phyloP scores from a whole-genome alignment of 768 basidiomycete species.

The Naematelia aurantialba region DNA sequence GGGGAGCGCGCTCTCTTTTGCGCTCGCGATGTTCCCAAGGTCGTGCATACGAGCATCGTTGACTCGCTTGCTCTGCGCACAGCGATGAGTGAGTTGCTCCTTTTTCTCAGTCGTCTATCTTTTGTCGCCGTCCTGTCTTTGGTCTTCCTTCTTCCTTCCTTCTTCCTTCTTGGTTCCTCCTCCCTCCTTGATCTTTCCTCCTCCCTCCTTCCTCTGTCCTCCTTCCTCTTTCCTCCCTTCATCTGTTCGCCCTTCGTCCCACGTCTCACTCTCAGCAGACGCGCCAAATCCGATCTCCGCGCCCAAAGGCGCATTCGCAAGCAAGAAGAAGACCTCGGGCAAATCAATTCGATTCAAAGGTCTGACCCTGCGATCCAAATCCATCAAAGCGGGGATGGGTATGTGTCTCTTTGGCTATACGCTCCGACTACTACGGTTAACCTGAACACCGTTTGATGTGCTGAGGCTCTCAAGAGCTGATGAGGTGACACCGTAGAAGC shows the following conservation, averaged over 20 bases:
- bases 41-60: constrained; percentile 17
- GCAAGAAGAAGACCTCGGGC: constrained; percentile 6
- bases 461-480: too few relatives aligned
- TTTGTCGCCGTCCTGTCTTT: too few relatives aligned
- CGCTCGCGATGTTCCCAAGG: constrained; percentile 17
- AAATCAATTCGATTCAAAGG: constrained; percentile 22
- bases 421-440: too few relatives aligned
- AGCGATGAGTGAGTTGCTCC: constrained; percentile 11
- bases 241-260: too few relatives aligned
- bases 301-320: constrained; percentile 12
- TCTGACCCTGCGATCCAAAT: constrained; percentile 15
- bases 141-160: too few relatives aligned
- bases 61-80: constrained; percentile 17
- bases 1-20: constrained; percentile 12
- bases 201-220: too few relatives aligned
- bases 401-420: background rate
- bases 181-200: too few relatives aligned
- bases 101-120: too few relatives aligned
- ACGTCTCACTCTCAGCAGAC: constrained; percentile 1
- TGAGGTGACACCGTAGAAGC: constrained; percentile 10
- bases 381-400: constrained; percentile 19
- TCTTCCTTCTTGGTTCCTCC: too few relatives aligned
- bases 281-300: constrained; percentile 16
- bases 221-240: background rate
- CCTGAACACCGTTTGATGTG: too few relatives aligned